Conservation (phyloP, 2,329 filamentous ascomycete genomes). For the Coccinonectria pachysandricola region DNA sequence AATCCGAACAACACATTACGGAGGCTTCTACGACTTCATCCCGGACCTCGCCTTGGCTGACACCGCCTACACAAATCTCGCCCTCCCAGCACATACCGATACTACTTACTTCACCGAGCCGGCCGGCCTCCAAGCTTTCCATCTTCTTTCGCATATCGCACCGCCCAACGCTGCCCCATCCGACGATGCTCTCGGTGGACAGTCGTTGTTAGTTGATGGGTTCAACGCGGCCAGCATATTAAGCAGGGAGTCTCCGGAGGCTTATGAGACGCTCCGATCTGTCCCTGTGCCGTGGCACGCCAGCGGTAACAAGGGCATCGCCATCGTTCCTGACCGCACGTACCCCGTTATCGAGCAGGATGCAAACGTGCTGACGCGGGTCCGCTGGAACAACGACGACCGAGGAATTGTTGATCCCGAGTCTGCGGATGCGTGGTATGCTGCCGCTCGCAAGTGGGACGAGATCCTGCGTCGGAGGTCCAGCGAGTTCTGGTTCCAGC, state of each 20-base stretch:
- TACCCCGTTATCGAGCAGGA: constrained; percentile 65
- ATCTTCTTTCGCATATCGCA: constrained; percentile 65
- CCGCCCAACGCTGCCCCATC: constrained; percentile 20
- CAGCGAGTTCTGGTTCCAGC: constrained; percentile 69
- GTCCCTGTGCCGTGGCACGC: constrained; percentile 65
- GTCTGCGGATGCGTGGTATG: constrained; percentile 57
- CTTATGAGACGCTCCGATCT: constrained; percentile 47
- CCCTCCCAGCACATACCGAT: constrained; percentile 80
- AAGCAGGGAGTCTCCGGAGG: constrained; percentile 37
- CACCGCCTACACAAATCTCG: constrained; percentile 81
- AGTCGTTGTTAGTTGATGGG: constrained; percentile 76
- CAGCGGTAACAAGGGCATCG: constrained; percentile 79
- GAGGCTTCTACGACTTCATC: constrained; percentile 70
- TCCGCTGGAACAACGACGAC: constrained; percentile 93
- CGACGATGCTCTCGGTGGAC: constrained; percentile 49
- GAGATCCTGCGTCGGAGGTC: constrained; percentile 53
- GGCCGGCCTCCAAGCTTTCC: constrained; percentile 83
- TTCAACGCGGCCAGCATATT: constrained; percentile 62
- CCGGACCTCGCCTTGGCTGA: constrained; percentile 81
- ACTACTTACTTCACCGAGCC: constrained; percentile 95
- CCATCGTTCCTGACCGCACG: constrained; percentile 59
- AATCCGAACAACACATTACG: constrained; percentile 86
- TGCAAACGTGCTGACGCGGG: constrained; percentile 35
- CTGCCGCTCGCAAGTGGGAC: constrained; percentile 66
- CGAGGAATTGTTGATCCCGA: constrained; percentile 48